Conservation (phyloP, 2,329 filamentous ascomycete species). For the Fusarium torreyae region DNA sequence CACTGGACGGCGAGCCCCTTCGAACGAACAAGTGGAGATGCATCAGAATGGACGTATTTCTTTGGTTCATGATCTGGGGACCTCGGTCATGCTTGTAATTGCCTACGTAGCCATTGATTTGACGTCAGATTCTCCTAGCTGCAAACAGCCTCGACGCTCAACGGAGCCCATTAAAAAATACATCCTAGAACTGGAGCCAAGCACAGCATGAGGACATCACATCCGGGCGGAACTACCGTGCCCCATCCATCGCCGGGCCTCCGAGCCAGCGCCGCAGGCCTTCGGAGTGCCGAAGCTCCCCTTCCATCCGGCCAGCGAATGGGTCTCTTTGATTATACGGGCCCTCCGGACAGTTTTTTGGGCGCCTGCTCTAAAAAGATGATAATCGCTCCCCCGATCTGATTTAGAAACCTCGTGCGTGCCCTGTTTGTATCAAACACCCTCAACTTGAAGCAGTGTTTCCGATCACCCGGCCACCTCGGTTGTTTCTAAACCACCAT, state of each 20-base stretch:
- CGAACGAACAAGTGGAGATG: conserved; percentile 28
- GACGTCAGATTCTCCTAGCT: conserved; percentile 47
- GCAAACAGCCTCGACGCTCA: conserved; percentile 16
- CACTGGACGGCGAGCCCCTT: conserved; percentile 23
- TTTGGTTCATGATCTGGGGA: conserved; percentile 40
- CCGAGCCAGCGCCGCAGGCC: conserved; percentile 33
- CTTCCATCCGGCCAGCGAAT: conserved; percentile 43
- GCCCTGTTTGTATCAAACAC: conserved; percentile 13
- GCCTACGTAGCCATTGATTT: conserved; percentile 33
- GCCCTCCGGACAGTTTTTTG: conserved; percentile 18
- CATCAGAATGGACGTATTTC: conserved; percentile 8
- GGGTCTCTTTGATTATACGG: conserved; percentile 7
- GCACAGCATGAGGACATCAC: conserved; percentile 19
- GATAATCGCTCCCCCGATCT: conserved; percentile 20
- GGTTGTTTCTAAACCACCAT: conserved; percentile 30
- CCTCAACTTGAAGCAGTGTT: conserved; percentile 22
- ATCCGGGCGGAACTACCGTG: conserved; percentile 35
- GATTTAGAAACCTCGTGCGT: conserved; percentile 20
- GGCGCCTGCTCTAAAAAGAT: conserved; percentile 16
- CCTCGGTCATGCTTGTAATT: conserved; percentile 44
- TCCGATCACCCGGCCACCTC: conserved; percentile 48
- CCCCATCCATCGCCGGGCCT: conserved; percentile 46
- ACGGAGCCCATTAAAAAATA: not conserved
- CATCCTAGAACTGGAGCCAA: conserved; percentile 7
- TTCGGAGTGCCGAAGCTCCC: conserved; percentile 48